A percentile compares a stretch with the other conserved stretches of the same genome.
Conservation (phyloP, 148 eudicot species). For the Rhododendron griersonianum region DNA sequence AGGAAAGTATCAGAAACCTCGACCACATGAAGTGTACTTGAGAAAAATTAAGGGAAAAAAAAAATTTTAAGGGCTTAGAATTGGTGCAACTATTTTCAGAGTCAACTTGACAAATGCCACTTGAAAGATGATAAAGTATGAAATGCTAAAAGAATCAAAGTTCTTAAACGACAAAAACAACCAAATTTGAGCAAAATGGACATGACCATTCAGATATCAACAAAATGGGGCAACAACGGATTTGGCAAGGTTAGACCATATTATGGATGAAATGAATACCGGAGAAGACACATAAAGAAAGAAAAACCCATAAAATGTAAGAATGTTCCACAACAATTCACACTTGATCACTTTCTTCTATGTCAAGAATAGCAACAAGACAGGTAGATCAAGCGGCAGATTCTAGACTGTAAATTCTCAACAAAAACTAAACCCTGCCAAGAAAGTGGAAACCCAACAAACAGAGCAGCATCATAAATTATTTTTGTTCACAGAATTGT, state of each 20-base stretch:
- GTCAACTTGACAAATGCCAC: neutral
- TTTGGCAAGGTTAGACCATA: neutral
- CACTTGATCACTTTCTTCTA: neutral
- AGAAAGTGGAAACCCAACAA: neutral
- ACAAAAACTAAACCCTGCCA: neutral
- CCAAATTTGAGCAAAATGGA: neutral
- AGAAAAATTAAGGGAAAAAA: neutral
- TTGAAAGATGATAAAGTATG: neutral
- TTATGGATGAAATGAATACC: neutral
- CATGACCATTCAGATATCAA: neutral
- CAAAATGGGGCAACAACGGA: neutral
- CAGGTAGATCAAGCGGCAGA: neutral
- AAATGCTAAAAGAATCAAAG: neutral
- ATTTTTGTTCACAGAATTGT: neutral
- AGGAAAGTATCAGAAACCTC: neutral
- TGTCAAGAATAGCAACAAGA: neutral
- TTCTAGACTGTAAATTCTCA: constrained; percentile 3
- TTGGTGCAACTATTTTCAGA: neutral
- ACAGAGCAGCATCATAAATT: neutral
- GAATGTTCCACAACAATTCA: neutral
- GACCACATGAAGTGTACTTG: neutral
- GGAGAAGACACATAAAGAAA: neutral
- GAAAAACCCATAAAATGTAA: neutral
- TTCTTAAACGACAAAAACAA: neutral
- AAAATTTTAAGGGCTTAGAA: neutral